Evolutionary conservation across 2,329 filamentous ascomycete genomes (phyloP).

Genomic region (Colletotrichum liaoningense): DNA sequence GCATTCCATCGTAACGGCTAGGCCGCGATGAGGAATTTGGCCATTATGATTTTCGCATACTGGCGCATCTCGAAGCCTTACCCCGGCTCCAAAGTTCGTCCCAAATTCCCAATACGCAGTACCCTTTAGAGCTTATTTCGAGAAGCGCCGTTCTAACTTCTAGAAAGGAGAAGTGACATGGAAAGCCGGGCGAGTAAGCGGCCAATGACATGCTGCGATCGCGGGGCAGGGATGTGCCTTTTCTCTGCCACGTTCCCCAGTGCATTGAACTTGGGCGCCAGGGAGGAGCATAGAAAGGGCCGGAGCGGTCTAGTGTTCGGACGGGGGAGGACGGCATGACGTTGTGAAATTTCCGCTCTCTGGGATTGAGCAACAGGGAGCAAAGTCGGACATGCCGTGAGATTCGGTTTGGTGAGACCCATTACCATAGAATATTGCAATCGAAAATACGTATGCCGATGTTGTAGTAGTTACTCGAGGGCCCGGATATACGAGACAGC

Average conservation of each 20-base stretch:
- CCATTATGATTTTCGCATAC: too few species aligned
- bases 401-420: background rate
- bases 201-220: background rate
- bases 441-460: background rate
- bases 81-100: background rate
- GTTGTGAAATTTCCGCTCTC: conserved; percentile 32
- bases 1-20: background rate
- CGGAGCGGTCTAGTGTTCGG: background rate
- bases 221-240: conserved; percentile 3
- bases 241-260: background rate
- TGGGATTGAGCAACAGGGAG: conserved; percentile 10
- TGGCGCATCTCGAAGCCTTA: background rate
- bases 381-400: background rate
- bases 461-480: background rate
- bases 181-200: background rate
- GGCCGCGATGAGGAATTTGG: background rate
- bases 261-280: conserved; percentile 14
- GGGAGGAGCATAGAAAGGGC: conserved; percentile 4
- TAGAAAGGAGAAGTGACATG: background rate
- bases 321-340: conserved; percentile 26
- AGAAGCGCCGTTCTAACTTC: conserved; percentile 5
- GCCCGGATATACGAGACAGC: background rate
- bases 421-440: background rate
- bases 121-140: conserved; percentile 5
- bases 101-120: background rate